These are phyloP conservation scores for Lactuca sativa DNA, from an alignment of 129 eudicot species.

Conservation along the genomic window DNA sequence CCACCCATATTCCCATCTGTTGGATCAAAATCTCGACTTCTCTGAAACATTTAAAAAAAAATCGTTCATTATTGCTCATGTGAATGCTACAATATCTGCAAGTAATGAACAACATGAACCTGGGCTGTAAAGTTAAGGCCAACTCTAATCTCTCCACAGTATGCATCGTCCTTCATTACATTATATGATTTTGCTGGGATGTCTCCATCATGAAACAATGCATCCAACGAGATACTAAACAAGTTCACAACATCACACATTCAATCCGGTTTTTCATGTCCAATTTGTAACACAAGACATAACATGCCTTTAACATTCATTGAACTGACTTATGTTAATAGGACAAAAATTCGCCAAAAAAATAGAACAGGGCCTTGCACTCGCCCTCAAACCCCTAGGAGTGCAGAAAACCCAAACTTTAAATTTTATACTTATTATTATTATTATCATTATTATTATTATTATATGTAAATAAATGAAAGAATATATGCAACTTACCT, in stretches of 20 bases:
- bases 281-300: background rate
- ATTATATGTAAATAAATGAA: background rate
- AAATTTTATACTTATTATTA: too few relatives aligned
- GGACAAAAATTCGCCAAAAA: background rate
- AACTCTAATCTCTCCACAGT: slow-evolving; percentile 61
- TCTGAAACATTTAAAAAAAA: slow-evolving; percentile 38
- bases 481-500: slow-evolving; percentile 42
- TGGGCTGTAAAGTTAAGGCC: slow-evolving; percentile 64
- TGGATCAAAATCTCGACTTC: slow-evolving; percentile 37
- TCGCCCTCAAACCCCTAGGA: background rate
- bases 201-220: slow-evolving; percentile 52
- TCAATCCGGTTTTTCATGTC: slow-evolving; percentile 2
- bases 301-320: background rate
- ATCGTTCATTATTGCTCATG: background rate
- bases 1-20: slow-evolving; percentile 56
- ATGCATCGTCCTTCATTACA: slow-evolving; percentile 57
- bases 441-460: too few relatives aligned
- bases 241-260: slow-evolving; percentile 1
- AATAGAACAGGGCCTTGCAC: background rate
- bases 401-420: background rate
- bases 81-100: background rate
- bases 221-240: slow-evolving; percentile 51
- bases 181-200: slow-evolving; percentile 55
- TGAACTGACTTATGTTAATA: background rate
- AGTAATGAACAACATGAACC: slow-evolving; percentile 31